Conservation (phyloP, 2,329 filamentous ascomycete species). For the Diaporthe citrichinensis region DNA sequence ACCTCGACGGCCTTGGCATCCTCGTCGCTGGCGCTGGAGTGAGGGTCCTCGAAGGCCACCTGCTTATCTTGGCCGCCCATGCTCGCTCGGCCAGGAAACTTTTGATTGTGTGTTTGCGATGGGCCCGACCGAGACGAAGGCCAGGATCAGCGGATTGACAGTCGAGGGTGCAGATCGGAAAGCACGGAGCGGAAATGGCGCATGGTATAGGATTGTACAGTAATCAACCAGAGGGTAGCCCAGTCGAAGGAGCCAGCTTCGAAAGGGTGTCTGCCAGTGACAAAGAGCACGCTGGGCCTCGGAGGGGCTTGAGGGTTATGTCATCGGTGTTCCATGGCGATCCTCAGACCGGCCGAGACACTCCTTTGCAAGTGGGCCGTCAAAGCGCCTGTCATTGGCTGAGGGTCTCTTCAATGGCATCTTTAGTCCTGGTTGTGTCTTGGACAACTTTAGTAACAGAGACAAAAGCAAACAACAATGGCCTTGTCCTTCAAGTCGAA, state of each 20-base stretch:
- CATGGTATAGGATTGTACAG: conserved; percentile 13
- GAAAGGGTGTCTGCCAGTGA: neutral
- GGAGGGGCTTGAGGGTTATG: conserved; percentile 20
- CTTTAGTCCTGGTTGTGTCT: neutral
- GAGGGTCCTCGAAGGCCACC: conserved; percentile 48
- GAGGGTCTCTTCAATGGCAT: neutral
- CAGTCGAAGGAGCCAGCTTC: neutral
- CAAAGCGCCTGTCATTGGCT: neutral
- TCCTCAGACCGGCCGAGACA: conserved; percentile 1
- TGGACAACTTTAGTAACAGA: neutral
- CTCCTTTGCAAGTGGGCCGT: conserved; percentile 2
- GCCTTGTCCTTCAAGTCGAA: neutral
- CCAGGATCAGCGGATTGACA: conserved; percentile 16
- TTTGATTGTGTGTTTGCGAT: neutral
- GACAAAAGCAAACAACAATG: neutral
- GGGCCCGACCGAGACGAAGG: neutral
- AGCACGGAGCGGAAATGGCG: conserved; percentile 6
- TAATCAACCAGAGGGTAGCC: conserved; percentile 8
- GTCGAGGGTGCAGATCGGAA: conserved; percentile 27
- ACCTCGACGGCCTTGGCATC: conserved; percentile 68
- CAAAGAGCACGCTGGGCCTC: conserved; percentile 16
- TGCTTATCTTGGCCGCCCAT: conserved; percentile 46
- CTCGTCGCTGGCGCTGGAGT: conserved; percentile 65
- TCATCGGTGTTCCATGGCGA: conserved; percentile 21
- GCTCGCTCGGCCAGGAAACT: neutral